Percentiles rank a stretch among this genome's conserved stretches.
Evolutionary conservation across 352 stramenopile species (phyloP).

Genomic region (Phytophthora megakarya): DNA sequence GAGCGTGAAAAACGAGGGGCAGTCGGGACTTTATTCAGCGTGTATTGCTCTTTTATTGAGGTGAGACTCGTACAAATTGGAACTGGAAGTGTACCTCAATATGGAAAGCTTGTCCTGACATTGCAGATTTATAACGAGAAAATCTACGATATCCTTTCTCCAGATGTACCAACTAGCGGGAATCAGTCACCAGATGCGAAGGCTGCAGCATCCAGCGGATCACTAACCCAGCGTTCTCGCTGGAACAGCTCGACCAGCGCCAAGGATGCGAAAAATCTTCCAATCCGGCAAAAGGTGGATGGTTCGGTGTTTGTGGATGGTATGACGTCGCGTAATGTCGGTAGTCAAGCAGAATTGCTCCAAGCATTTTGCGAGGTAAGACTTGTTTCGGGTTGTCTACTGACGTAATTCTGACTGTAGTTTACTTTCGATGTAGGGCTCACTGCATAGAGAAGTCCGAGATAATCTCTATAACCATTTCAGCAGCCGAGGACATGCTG

Average conservation of each 20-base stretch:
- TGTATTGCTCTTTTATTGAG: constrained; percentile 77
- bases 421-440: constrained; percentile 42
- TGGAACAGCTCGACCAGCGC: constrained; percentile 58
- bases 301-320: constrained; percentile 74
- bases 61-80: constrained; percentile 23
- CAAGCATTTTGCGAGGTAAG: constrained; percentile 65
- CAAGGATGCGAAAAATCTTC: constrained; percentile 59
- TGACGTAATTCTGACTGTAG: background rate
- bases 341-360: constrained; percentile 50
- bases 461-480: constrained; percentile 81
- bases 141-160: constrained; percentile 72
- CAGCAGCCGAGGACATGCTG: constrained; percentile 67
- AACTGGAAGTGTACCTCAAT: background rate
- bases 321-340: constrained; percentile 60
- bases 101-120: too few relatives aligned
- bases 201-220: constrained; percentile 8
- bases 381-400: background rate
- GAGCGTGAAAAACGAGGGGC: constrained; percentile 26
- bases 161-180: constrained; percentile 13
- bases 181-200: constrained; percentile 28
- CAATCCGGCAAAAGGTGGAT: constrained; percentile 70
- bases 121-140: constrained; percentile 81
- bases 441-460: constrained; percentile 64
- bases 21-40: constrained; percentile 38
- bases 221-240: constrained; percentile 36